Base-by-base conservation (phyloP, 306 rosid genomes). In the Dryas drummondii region DNA sequence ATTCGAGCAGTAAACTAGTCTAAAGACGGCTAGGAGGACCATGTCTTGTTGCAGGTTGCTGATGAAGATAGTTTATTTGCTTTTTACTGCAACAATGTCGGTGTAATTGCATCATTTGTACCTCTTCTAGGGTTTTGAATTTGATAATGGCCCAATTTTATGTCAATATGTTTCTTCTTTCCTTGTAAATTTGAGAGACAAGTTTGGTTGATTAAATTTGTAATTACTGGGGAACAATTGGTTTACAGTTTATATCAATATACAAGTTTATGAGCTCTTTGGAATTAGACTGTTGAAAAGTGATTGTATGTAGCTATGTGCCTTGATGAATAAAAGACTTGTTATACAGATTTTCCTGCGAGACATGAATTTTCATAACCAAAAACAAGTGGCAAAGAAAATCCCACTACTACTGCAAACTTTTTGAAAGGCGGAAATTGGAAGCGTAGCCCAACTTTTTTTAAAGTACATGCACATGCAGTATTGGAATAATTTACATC, bases 1-100 rank as follows among this genome's bases (percentile, higher is more conserved):
- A 48, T 68, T 74, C 53, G 58, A 58, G 70, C 55, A 14, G 22
- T 14, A 59, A 47, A 42, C n/a, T 44, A 26, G n/a, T 60, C 13
- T 41, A 26, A 57, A 62, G 70, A 64, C 2, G 17, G 10, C 9
- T 26, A 7, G 55, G 55, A 5, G 17, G 55, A 5, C 13, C 47
- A 22, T 11, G 17, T 56, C 47, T 6, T 51, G 7, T 17, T 27
- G 44, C 14, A 48, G 68, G 68, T 47, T 32, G 70, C 54, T 44
- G 72, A 68, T 66, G 70, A 71, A 22, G 8, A 45, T 12, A 6
- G 55, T 15, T 58, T 45, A 42, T 46, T 46, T 46, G 54, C n/a
- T 65, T 32, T 8, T 46, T 27, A 46, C 53, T n/a, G 69, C 32
- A 44, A 42, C 49, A 22, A 64, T 42, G 51, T 19, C 69, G 7